These are phyloP conservation scores for Diplodia intermedia DNA, from an alignment of 2,329 filamentous ascomycete genomes.

Conservation along the genomic window DNA sequence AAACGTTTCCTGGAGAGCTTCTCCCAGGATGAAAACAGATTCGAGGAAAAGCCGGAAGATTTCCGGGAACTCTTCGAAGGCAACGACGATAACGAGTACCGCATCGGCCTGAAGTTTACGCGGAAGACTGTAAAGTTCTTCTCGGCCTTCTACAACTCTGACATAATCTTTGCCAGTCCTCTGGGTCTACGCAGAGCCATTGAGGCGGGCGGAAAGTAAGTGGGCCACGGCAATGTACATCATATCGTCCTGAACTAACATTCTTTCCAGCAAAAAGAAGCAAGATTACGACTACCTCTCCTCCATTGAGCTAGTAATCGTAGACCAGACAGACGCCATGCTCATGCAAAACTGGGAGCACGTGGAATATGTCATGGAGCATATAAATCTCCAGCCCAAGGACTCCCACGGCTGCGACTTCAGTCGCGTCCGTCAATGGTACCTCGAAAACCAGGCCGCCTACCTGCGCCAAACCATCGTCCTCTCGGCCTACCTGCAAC, in stretches of 20 bases:
- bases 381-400: constrained; percentile 88
- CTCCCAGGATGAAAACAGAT: constrained; percentile 70
- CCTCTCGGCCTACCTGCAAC: constrained; percentile 82
- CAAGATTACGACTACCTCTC: constrained; percentile 88
- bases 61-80: constrained; percentile 90
- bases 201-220: constrained; percentile 68
- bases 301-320: constrained; percentile 87
- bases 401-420: constrained; percentile 94
- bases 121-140: constrained; percentile 96
- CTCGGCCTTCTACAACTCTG: constrained; percentile 92
- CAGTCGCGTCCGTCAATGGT: constrained; percentile 86
- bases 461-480: constrained; percentile 86
- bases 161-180: constrained; percentile 91
- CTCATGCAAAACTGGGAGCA: constrained; percentile 99
- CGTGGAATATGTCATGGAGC: constrained; percentile 86
- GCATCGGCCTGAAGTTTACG: constrained; percentile 94
- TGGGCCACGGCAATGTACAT: neutral
- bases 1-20: constrained; percentile 90
- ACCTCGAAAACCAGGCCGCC: constrained; percentile 84
- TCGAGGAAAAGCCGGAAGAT: constrained; percentile 80
- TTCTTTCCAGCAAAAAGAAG: constrained; percentile 57
- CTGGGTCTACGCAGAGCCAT: constrained; percentile 90
- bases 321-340: constrained; percentile 91
- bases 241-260: constrained; percentile 46
- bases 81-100: constrained; percentile 97